Conservation (phyloP, 495 filamentous ascomycete genomes). For the Daldinia grandis region DNA sequence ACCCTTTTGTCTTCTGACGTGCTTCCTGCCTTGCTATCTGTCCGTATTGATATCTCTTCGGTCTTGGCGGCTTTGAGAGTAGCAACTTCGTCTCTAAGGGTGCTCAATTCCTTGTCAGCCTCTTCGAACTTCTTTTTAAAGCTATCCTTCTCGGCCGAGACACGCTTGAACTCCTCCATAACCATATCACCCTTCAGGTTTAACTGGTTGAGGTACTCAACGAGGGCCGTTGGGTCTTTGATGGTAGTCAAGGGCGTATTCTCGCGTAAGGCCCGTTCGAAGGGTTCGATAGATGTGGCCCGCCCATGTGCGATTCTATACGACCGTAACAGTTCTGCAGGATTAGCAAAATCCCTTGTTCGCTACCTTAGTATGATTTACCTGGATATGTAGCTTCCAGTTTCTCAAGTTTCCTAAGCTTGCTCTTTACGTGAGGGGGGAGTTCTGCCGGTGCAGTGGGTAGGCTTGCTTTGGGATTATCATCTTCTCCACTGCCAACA, state of each 20-base stretch:
- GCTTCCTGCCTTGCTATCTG: slow-evolving; percentile 5
- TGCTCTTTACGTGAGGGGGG: slow-evolving; percentile 74
- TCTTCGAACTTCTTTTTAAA: slow-evolving; percentile 78
- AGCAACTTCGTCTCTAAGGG: slow-evolving; percentile 57
- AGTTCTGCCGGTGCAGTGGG: slow-evolving; percentile 63
- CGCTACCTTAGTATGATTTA: slow-evolving; percentile 42
- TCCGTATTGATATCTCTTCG: slow-evolving; percentile 26
- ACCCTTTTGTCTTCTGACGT: slow-evolving; percentile 24
- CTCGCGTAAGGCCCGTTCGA: slow-evolving; percentile 88
- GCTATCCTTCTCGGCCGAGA: slow-evolving; percentile 81
- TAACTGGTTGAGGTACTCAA: slow-evolving; percentile 93
- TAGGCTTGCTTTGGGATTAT: slow-evolving; percentile 16
- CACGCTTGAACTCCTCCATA: slow-evolving; percentile 88
- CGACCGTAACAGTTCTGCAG: slow-evolving; percentile 82
- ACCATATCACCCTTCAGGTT: slow-evolving; percentile 88
- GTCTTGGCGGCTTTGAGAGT: slow-evolving; percentile 38
- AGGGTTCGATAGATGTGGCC: slow-evolving; percentile 85
- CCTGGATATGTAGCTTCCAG: slow-evolving; percentile 87
- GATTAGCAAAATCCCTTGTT: slow-evolving; percentile 1
- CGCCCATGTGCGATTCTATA: slow-evolving; percentile 90
- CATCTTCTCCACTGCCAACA: slow-evolving; percentile 7
- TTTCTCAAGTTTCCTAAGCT: slow-evolving; percentile 80
- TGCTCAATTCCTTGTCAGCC: slow-evolving; percentile 69
- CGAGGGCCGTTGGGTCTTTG: slow-evolving; percentile 80
- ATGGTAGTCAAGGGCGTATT: slow-evolving; percentile 91